Evolutionary conservation across 371 early-diverging fungal genomes (phyloP), one percentile per base, ranked within the genome.

Genomic region (Agmasoma carcini): DNA sequence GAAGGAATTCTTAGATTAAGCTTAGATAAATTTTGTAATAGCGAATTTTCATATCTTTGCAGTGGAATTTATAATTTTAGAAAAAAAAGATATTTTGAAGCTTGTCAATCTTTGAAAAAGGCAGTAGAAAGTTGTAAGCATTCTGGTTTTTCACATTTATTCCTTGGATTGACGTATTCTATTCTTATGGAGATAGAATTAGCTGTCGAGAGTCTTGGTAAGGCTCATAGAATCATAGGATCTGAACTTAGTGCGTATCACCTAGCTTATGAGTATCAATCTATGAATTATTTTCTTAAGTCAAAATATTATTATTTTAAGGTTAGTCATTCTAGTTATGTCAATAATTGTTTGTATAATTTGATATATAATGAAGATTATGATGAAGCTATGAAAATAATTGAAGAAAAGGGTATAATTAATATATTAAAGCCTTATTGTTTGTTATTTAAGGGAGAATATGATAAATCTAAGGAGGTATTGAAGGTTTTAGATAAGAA

Each of bases 331-430:
- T 9, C 40, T 29, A n/a, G 40, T 6, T 30, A 49, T 25, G 4
- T 57, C 6, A 44, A 54, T 39, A 44, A 48, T 17, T 58, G 36
- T 31, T 37, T 62, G n/a, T 39, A 40, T 19, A 36, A 38, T 15
- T 47, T 66, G 14, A 66, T 66, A 31, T 61, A 63, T 43, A 38
- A 44, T 46, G 67, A 66, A 46, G 38, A 55, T 39, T 66, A 66
- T 44, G 48, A 51, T 25, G 55, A 58, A 30, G 68, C 63, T 6
- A 14, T 59, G 11, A 20, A 25, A 4, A 38, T 46, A 36, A 23
- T 67, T 14, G 20, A 19, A 12, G 19, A 36, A 26, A 36, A 33
- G 29, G 46, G 29, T 26, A 37, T 56, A 25, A 31, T 57, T 25
- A 48, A 52, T 5, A 29, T 68, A 40, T 45, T 63, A 36, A 53